Conservation (phyloP, 192 early-diverging fungal genomes). For the Coemansia sp. region DNA sequence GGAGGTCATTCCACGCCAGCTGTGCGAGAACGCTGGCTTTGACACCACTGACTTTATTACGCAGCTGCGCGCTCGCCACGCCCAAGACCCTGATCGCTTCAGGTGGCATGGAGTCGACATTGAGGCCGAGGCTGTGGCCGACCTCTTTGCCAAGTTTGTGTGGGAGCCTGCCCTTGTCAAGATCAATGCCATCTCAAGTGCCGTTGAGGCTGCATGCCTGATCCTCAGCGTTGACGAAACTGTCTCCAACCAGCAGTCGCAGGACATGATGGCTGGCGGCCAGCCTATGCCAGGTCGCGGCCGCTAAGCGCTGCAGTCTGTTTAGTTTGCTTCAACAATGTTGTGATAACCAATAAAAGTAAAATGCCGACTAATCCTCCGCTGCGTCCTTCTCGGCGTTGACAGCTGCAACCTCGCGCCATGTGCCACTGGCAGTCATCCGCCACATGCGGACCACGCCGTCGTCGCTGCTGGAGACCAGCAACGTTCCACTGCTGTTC, state of each 20-base stretch:
- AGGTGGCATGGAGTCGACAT: conserved; percentile 96
- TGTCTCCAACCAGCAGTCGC: conserved; percentile 87
- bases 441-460: conserved; percentile 51
- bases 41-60: conserved; percentile 98
- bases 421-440: conserved; percentile 45
- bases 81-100: conserved; percentile 57
- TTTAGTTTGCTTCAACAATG: not conserved
- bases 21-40: conserved; percentile 98
- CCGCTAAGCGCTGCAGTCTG: conserved; percentile 58
- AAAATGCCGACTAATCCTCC: not conserved
- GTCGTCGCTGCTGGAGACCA: conserved; percentile 50
- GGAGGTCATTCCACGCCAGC: conserved; percentile 97
- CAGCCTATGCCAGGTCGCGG: conserved; percentile 61
- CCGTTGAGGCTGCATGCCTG: conserved; percentile 94
- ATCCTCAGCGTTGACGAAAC: conserved; percentile 97
- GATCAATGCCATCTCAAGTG: conserved; percentile 91
- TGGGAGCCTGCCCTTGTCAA: conserved; percentile 99
- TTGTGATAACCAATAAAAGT: not conserved
- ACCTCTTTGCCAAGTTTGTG: conserved; percentile 91
- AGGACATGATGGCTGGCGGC: conserved; percentile 61
- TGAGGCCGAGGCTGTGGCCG: conserved; percentile 77
- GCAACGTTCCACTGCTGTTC: conserved; percentile 52
- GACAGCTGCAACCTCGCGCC: conserved; percentile 41
- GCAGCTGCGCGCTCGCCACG: conserved; percentile 92
- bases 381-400: conserved; percentile 28